Percentiles rank a stretch among this genome's conserved stretches.
phyloP scores from a whole-genome alignment of 139 green algal genomes.

The Spirogloea muscicola region DNA sequence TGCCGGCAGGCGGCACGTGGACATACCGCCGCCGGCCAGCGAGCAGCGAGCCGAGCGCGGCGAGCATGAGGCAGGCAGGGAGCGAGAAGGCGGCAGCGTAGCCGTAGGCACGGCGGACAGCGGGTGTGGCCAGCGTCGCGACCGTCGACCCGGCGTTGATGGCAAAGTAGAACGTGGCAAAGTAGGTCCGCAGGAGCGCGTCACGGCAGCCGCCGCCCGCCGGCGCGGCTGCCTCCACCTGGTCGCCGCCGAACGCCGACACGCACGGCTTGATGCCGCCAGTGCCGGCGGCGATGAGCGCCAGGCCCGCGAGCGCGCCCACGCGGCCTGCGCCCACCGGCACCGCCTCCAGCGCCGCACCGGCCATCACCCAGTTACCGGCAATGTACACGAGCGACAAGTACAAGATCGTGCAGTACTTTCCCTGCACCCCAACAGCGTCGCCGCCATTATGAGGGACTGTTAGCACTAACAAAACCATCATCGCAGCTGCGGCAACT shows the following conservation, averaged over 20 bases:
- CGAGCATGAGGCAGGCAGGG: constrained; percentile 40
- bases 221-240: constrained; percentile 63
- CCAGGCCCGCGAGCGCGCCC: constrained; percentile 57
- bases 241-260: constrained; percentile 90
- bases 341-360: constrained; percentile 17
- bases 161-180: constrained; percentile 97
- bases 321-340: background rate
- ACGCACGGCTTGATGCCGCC: constrained; percentile 99
- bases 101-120: constrained; percentile 44
- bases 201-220: constrained; percentile 51
- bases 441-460: no score
- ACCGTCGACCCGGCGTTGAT: constrained; percentile 87
- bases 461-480: no score
- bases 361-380: constrained; percentile 53
- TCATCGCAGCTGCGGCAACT: no score
- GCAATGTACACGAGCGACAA: constrained; percentile 88
- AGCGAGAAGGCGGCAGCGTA: constrained; percentile 51
- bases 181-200: constrained; percentile 70
- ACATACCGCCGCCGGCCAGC: constrained; percentile 21
- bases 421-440: constrained; percentile 59
- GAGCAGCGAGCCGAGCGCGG: constrained; percentile 31
- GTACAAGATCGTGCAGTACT: constrained; percentile 93
- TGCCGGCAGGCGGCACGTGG: constrained; percentile 35
- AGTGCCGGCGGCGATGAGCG: constrained; percentile 84
- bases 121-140: constrained; percentile 36